Evolutionary conservation across 2,329 filamentous ascomycete genomes (phyloP).

Genomic region (Arthrobotrys sphaeroides): DNA sequence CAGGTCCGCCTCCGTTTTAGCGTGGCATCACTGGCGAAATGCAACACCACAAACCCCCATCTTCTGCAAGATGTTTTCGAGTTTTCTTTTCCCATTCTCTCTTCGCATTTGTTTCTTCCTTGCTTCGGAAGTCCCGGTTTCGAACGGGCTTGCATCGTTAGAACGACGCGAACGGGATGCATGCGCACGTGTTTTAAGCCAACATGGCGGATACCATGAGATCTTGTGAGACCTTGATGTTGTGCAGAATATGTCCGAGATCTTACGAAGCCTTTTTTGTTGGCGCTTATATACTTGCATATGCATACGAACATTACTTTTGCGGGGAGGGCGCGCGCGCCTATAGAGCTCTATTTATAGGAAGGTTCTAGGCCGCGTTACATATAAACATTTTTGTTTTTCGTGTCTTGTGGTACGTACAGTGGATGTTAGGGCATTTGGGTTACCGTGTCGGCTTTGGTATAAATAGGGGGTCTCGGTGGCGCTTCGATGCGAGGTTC

Average conservation of each 20-base stretch:
- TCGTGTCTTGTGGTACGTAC: background rate
- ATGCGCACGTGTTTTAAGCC: background rate
- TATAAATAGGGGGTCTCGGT: too few relatives aligned
- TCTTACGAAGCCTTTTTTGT: background rate
- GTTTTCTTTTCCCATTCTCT: background rate
- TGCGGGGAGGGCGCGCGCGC: background rate
- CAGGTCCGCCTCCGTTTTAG: background rate
- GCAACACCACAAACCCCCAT: conserved; percentile 15
- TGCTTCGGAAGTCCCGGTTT: background rate
- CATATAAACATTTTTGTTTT: background rate
- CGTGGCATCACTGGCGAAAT: background rate
- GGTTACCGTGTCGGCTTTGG: background rate
- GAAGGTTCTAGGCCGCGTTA: background rate
- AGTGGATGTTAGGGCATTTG: background rate
- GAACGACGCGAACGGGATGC: background rate
- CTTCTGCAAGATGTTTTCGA: background rate
- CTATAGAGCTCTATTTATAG: conserved; percentile 1
- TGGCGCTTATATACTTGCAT: conserved; percentile 1
- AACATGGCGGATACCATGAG: background rate
- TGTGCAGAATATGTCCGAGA: background rate
- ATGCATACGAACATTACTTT: conserved; percentile 11
- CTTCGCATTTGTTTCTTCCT: background rate
- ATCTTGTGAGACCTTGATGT: background rate
- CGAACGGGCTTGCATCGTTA: background rate
- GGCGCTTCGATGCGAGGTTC: too few relatives aligned